Conservation (phyloP, 352 stramenopile genomes). For the Thraustotheca clavata region DNA sequence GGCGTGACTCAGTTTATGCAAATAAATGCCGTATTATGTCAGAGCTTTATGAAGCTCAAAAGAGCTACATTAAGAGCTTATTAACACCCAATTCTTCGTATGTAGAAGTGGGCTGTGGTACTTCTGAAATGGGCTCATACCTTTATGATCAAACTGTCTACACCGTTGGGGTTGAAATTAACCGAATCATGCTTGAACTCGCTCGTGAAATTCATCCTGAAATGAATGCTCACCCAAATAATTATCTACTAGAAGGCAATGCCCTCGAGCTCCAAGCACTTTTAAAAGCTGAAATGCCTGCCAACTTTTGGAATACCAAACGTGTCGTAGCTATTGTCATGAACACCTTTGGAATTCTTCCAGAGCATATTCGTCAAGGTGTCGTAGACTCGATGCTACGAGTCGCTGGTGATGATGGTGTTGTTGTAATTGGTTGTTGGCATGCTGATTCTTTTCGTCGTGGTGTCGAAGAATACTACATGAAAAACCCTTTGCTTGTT, state of each 20-base stretch:
- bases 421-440: conserved; percentile 22
- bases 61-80: conserved; percentile 10
- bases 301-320: conserved; percentile 17
- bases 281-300: background rate
- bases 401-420: conserved; percentile 11
- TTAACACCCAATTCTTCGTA: conserved; percentile 13
- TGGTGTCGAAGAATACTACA: conserved; percentile 23
- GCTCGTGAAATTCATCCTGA: conserved; percentile 4
- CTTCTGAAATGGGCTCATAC: conserved; percentile 13
- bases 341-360: conserved; percentile 23
- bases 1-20: conserved; percentile 16
- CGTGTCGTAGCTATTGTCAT: conserved; percentile 17
- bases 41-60: conserved; percentile 14
- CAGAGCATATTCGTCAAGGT: conserved; percentile 17
- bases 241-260: conserved; percentile 20
- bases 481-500: conserved; percentile 14
- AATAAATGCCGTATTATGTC: conserved; percentile 15
- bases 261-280: conserved; percentile 10
- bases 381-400: conserved; percentile 13
- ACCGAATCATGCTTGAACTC: conserved; percentile 16
- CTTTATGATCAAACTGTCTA: conserved; percentile 12
- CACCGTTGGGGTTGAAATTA: conserved; percentile 20
- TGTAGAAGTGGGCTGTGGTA: conserved; percentile 21
- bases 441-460: conserved; percentile 7
- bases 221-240: conserved; percentile 10